These are phyloP conservation scores for Boletus reticuloceps DNA, from an alignment of 768 basidiomycete genomes.

Conservation along the genomic window DNA sequence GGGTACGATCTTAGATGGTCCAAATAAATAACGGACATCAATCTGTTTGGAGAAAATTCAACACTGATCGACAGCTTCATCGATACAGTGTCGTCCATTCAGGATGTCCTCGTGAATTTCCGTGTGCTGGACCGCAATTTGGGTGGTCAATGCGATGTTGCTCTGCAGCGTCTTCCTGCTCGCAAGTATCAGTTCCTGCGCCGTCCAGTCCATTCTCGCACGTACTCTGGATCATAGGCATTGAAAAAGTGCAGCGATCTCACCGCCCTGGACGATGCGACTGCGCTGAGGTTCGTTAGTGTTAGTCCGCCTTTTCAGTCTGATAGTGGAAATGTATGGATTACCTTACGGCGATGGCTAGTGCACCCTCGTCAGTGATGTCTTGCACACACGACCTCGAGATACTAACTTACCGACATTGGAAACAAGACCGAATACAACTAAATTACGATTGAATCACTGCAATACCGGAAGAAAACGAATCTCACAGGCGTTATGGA, in stretches of 20 bases:
- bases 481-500: constrained; percentile 4
- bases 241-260: constrained; percentile 6
- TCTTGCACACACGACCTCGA: neutral
- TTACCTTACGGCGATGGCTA: constrained; percentile 14
- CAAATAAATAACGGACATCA: neutral
- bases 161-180: neutral
- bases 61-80: neutral
- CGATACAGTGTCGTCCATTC: neutral
- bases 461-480: neutral
- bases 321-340: neutral
- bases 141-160: constrained; percentile 7
- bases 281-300: neutral
- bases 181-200: neutral
- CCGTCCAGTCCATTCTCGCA: neutral
- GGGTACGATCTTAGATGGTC: neutral
- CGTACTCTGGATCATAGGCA: neutral
- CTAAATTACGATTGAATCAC: neutral
- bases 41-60: no score
- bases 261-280: constrained; percentile 10
- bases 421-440: neutral
- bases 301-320: neutral
- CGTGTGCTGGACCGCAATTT: neutral
- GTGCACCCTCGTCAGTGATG: neutral
- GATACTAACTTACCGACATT: neutral
- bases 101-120: no score